Evolutionary conservation across 352 stramenopile genomes (phyloP), one percentile per base, ranked within the genome.

Genomic region (Pythium phragmitis): DNA sequence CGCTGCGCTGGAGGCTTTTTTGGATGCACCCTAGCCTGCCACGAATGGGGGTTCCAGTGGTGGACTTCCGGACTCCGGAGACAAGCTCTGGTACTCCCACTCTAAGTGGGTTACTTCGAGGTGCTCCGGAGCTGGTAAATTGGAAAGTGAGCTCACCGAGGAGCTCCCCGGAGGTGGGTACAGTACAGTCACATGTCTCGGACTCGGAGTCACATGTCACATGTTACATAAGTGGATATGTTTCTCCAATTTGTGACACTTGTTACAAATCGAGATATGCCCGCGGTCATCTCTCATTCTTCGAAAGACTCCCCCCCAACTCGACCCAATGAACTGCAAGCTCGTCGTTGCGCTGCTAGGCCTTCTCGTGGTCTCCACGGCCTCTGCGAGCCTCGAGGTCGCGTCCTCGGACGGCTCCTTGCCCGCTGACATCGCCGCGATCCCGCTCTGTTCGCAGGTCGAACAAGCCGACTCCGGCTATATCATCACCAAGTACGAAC

Each of bases 401-500:
- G 79, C 33, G 58, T 58, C 63, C 7, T 3, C 53, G 9, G 36
- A 39, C 46, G 43, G 26, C 3, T 64, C 54, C 14, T 30, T 59
- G 23, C 26, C 52, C 37, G 52, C 17, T 0, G 65, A 63, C 23
- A 45, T 42, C 21, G 43, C 64, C n/a, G 66, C 68, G 30, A 80
- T 86, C 57, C 62, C 65, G 49, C 63, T 76, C 33, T 91, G 82
- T 63, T 70, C 74, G 63, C 54, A 71, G 50, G 68, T 57, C 7
- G 63, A 87, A 60, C 58, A 87, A 61, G 54, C 86, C 61, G 70
- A 62, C 9, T 70, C 69, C 37, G 21, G 73, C 43, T n/a, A 54
- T 3, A 67, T 72, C 14, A 57, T 88, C 30, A 77, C 63, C 16
- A 85, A 63, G 33, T 89, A 87, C 67, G 37, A 74, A 68, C 80